Conservation (phyloP, 225 moss, liverwort and hornwort genomes). For the Marchantia polymorpha region DNA sequence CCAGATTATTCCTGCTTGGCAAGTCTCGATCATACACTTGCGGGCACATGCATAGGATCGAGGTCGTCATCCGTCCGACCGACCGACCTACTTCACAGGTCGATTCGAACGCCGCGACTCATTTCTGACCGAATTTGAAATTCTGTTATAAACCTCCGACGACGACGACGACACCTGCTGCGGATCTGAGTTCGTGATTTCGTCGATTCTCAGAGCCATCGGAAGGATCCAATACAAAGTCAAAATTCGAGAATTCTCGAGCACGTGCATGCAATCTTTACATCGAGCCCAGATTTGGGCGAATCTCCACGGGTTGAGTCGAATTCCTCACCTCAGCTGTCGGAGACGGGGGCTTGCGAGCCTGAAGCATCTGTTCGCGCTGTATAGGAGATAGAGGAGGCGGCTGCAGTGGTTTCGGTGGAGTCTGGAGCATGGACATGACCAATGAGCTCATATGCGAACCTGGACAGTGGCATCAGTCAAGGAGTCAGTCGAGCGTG, state of each 20-base stretch:
- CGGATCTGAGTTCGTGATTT: neutral
- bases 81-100: too few species aligned
- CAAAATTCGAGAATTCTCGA: neutral
- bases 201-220: neutral
- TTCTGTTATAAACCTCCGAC: neutral
- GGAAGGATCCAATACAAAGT: neutral
- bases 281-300: neutral
- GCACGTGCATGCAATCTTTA: neutral
- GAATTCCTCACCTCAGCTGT: conserved; percentile 12
- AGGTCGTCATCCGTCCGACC: neutral
- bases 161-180: too few species aligned
- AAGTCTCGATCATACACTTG: neutral
- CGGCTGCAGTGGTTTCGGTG: conserved; percentile 8
- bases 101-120: neutral
- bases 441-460: conserved; percentile 7
- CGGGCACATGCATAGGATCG: neutral
- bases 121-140: neutral
- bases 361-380: neutral
- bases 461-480: conserved; percentile 2
- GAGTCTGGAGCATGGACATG: conserved; percentile 9
- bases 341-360: conserved; percentile 14
- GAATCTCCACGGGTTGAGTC: neutral
- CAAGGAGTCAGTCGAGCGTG: neutral
- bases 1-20: neutral
- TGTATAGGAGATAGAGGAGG: conserved; percentile 16